Evolutionary conservation across 306 rosid species (phyloP), one percentile per base, ranked within the genome.

Genomic region (Alnus rubra): DNA sequence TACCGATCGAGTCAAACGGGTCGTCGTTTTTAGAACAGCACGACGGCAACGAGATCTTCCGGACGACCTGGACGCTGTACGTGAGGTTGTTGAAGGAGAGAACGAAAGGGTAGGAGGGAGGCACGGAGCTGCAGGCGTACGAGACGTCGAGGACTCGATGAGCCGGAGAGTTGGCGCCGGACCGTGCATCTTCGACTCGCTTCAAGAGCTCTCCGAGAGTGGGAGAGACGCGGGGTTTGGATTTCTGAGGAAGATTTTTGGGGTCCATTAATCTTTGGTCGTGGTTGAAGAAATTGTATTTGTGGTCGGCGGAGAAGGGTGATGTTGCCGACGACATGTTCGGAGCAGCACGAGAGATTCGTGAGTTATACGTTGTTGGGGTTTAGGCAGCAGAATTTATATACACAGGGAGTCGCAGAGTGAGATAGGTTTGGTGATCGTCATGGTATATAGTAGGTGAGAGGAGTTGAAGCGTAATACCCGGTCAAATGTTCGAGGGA

Each of bases 141-240:
- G 83, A 56, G 74, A 80, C 60, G 80, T 73, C 78, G 6, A 77
- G 86, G 33, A 74, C 82, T 33, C 53, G 90, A 53, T 65, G 82
- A 0, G 82, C 63, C 19, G 74, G 79, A 67, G 73, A 28, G 12
- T 42, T 19, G 77, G 76, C 12, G 74, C 76, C 80, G 73, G 85
- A 86, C 83, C 86, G 97, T 0, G 92, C 87, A 56, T 86, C 91
- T 58, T 86, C 93, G 0, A 92, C 97, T 67, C 84, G 88, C 83
- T 84, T 85, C 0, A 94, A 94, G 12, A 92, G 97, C 80, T 94
- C 91, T 0, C 80, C 97, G 11, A 92, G 91, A 13, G 97, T 84
- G 14, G 91, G 90, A 31, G 85, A 83, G 51, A 28, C 9, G 28
- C 10, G 63, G 10, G 67, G 53, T 15, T 60, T 45, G 58, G 77